Base-by-base conservation (phyloP, 1,284 basidiomycete species). In the Cryptococcus sp. region DNA sequence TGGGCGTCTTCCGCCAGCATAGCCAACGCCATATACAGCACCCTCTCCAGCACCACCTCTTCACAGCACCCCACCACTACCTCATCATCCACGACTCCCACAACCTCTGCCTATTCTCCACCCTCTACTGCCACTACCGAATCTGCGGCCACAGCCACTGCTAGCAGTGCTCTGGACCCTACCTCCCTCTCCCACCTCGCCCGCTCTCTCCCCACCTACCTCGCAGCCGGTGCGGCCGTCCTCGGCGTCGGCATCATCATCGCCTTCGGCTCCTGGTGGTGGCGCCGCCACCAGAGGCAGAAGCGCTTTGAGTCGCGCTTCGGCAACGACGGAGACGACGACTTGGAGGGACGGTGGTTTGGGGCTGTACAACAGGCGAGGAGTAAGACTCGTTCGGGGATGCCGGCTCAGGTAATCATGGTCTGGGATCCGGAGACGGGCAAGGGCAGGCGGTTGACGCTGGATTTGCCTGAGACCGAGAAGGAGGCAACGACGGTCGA, bases 131-230 rank as follows among this genome's bases (percentile, higher is more conserved):
- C 52, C 39, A 12, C 46, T 21, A 53, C 37, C 45, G 12, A 44
- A 15, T 33, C 45, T 39, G 12, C 48, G 35, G 33, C 21, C 54
- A 36, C 35, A 8, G 20, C 46, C 40, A 40, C 42, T 18, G 28
- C n/a, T 21, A 20, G 36, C 12, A 45, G 38, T 36, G 47, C 50
- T 3, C 37, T 60, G n/a, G 16, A 43, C 20, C 39, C 52, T 16
- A 48, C 53, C 24, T 47, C 56, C 4, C 53, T 62, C 28, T 20
- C 50, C 23, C 45, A 36, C 11, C 36, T 62, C 4, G 60, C 55
- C 20, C 33, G 24, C 21, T 55, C 58, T 6, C 36, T 63, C 40
- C 55, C 61, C 5, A 55, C 54, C 18, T 63, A 63, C 36, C 38
- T 60, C 9, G 50, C 53, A 20, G 46, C 48, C 6, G 61, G 57